A percentile compares a stretch with the other conserved stretches of the same genome.
phyloP scores from a whole-genome alignment of 176 grass and related monocot genomes.

The Dendrocalamus sinicus region DNA sequence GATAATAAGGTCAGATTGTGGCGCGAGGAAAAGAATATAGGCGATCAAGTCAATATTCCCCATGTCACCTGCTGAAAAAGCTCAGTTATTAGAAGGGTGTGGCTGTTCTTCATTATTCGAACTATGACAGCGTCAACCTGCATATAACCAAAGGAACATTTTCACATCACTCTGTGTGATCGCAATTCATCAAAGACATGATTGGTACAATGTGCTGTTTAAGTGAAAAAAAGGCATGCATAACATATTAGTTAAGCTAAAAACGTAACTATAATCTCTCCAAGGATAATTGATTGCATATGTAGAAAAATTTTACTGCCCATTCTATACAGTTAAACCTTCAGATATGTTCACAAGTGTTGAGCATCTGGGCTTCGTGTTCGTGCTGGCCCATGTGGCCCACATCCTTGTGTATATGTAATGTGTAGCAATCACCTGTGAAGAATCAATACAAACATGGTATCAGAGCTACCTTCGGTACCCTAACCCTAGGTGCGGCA shows the following conservation, averaged over 20 bases:
- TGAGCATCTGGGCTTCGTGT: no score
- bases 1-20: neutral
- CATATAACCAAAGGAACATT: conserved; percentile 25
- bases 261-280: neutral
- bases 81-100: conserved; percentile 99
- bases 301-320: neutral
- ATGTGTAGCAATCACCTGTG: no score
- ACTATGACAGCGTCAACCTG: conserved; percentile 97
- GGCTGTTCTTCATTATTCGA: conserved; percentile 99
- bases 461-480: no score
- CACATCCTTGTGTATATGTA: no score
- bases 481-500: no score
- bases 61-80: conserved; percentile 88
- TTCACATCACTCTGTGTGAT: conserved; percentile 8
- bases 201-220: neutral
- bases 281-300: neutral
- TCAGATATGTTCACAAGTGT: no score
- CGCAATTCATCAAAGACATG: neutral
- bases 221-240: neutral
- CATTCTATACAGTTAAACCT: conserved; percentile 20
- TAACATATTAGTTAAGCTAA: conserved; percentile 29
- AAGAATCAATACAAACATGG: no score
- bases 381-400: no score
- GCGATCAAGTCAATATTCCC: neutral
- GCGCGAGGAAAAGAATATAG: neutral